Conservation (phyloP, 345 rosid species). For the Lepidium aucheri region DNA sequence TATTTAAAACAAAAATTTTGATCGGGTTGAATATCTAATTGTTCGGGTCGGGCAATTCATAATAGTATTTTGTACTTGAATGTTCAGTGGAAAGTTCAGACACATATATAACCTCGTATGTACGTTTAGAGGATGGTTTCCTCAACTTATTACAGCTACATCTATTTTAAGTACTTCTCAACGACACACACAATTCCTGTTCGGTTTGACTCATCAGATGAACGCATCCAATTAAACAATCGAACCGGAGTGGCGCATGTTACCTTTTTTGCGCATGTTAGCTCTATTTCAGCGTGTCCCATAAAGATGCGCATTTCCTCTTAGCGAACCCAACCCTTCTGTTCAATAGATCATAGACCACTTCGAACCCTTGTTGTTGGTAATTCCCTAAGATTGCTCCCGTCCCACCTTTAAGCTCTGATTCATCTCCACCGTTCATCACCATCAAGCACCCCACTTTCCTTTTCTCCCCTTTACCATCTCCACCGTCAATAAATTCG, state of each 20-base stretch:
- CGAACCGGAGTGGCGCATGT: not conserved
- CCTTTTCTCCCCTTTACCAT: conserved; percentile 37
- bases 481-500: conserved; percentile 59
- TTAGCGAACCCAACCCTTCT: conserved; percentile 73
- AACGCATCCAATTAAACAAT: not conserved
- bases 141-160: conserved; percentile 13
- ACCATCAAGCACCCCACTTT: conserved; percentile 79
- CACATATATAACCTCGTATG: not conserved
- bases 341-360: conserved; percentile 78
- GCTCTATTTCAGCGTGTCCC: conserved; percentile 55
- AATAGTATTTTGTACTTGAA: too few relatives aligned
- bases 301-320: conserved; percentile 75
- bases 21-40: too few relatives aligned
- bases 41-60: too few relatives aligned
- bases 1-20: too few relatives aligned
- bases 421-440: conserved; percentile 88
- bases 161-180: not conserved
- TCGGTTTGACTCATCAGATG: not conserved
- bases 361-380: conserved; percentile 95
- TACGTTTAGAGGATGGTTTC: not conserved
- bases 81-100: not conserved
- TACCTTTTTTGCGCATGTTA: conserved; percentile 11
- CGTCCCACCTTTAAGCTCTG: conserved; percentile 69
- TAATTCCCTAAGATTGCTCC: conserved; percentile 76
- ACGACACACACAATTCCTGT: not conserved